Conservation (phyloP, 352 stramenopile species). For the Phytophthora uliginosa region DNA sequence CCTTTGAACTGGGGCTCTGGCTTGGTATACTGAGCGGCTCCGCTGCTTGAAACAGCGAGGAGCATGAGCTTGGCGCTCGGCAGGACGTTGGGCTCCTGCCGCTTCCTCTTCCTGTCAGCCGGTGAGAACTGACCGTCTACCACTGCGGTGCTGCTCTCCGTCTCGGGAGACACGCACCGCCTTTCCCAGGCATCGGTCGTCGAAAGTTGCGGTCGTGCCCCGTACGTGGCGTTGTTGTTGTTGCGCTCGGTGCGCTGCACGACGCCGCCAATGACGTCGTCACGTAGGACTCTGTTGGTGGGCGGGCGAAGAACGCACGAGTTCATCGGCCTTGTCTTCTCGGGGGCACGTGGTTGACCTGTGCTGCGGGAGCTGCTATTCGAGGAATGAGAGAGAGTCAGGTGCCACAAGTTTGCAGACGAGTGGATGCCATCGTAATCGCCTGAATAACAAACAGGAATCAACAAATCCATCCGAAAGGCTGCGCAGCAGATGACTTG, state of each 20-base stretch:
- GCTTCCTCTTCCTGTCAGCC: conserved; percentile 13
- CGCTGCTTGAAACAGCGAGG: conserved; percentile 12
- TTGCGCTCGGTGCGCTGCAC: not conserved
- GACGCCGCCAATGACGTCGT: not conserved
- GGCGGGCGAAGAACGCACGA: not conserved
- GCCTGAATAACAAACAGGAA: not conserved
- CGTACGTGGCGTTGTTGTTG: not conserved
- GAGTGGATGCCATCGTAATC: not conserved
- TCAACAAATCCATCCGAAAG: not conserved
- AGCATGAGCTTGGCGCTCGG: conserved; percentile 17
- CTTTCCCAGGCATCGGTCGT: not conserved
- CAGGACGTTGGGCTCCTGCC: conserved; percentile 3
- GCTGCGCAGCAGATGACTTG: not conserved
- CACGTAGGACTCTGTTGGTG: not conserved
- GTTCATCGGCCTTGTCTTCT: not conserved
- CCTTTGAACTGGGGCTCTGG: conserved; percentile 11
- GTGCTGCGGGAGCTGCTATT: not conserved
- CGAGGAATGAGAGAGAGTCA: conserved; percentile 1
- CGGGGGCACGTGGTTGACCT: not conserved
- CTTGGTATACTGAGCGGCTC: not conserved
- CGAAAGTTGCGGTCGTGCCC: not conserved
- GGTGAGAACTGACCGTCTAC: conserved; percentile 5
- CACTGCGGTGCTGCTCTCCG: not conserved
- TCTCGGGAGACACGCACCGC: not conserved
- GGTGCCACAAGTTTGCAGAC: not conserved